Conservation (phyloP, 257 asterid species). For the Henckelia pumila region DNA sequence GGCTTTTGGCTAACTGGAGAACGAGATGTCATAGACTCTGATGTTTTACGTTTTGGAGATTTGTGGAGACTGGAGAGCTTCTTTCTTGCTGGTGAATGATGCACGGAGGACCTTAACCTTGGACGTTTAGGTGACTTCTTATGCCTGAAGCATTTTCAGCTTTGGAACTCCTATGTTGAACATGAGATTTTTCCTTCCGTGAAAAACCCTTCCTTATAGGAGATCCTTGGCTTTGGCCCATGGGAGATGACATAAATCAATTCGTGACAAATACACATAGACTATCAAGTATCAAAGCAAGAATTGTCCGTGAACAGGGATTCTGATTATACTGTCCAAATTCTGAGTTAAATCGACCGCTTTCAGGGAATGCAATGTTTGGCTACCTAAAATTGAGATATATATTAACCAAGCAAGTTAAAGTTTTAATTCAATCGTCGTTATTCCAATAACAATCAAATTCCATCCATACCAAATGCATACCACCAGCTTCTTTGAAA, state of each 20-base stretch:
- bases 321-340: no score
- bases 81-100: conserved; percentile 39
- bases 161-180: conserved; percentile 49
- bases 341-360: no score
- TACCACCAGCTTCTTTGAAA: no score
- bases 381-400: no score
- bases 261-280: conserved; percentile 2
- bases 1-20: conserved; percentile 53
- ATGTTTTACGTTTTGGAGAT: conserved; percentile 51
- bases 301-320: background rate
- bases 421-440: background rate
- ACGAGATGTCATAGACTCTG: conserved; percentile 44
- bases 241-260: conserved; percentile 20
- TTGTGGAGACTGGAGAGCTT: conserved; percentile 38
- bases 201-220: conserved; percentile 57
- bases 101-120: conserved; percentile 38
- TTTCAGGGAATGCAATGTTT: background rate
- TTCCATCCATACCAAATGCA: no score
- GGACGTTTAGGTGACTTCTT: conserved; percentile 38
- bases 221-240: conserved; percentile 62
- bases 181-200: conserved; percentile 61
- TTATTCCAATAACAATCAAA: no score
- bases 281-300: background rate
- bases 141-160: conserved; percentile 32
- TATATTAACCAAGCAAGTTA: no score